A percentile compares a stretch with the other conserved stretches of the same genome.
Evolutionary conservation across 768 basidiomycete species (phyloP).

Genomic region (Suillus fuscotomentosus): DNA sequence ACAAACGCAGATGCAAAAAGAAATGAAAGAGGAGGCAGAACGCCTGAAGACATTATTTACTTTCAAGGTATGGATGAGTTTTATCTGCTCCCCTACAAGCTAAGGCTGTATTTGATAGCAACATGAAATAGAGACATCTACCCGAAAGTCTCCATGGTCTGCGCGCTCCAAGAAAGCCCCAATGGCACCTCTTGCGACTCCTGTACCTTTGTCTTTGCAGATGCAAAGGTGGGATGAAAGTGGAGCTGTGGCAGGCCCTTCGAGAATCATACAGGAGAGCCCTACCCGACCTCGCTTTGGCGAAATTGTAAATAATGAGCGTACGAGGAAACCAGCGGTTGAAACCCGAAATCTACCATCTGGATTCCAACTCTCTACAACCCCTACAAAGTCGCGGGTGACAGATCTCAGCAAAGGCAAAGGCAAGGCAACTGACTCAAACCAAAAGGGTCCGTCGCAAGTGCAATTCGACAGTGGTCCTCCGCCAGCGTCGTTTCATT

Average conservation of each 20-base stretch:
- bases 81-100: slow-evolving; percentile 6
- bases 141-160: slow-evolving; percentile 48
- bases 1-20: slow-evolving; percentile 54
- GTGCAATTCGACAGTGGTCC: neutral
- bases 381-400: slow-evolving; percentile 14
- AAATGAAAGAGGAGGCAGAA: slow-evolving; percentile 67
- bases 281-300: slow-evolving; percentile 38
- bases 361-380: slow-evolving; percentile 21
- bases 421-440: slow-evolving; percentile 8
- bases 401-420: slow-evolving; percentile 15
- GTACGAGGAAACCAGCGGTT: slow-evolving; percentile 14
- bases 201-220: slow-evolving; percentile 39
- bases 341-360: slow-evolving; percentile 24
- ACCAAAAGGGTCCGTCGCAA: neutral
- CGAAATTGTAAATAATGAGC: slow-evolving; percentile 23
- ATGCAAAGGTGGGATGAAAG: slow-evolving; percentile 35
- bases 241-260: slow-evolving; percentile 24
- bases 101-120: slow-evolving; percentile 42
- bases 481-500: slow-evolving; percentile 19
- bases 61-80: slow-evolving; percentile 54
- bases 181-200: slow-evolving; percentile 39
- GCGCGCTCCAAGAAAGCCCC: slow-evolving; percentile 40
- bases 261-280: slow-evolving; percentile 32
- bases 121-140: slow-evolving; percentile 62
- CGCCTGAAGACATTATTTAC: slow-evolving; percentile 64